Conservation (phyloP, 495 filamentous ascomycete species). For the Tetracladium marchalianum region DNA sequence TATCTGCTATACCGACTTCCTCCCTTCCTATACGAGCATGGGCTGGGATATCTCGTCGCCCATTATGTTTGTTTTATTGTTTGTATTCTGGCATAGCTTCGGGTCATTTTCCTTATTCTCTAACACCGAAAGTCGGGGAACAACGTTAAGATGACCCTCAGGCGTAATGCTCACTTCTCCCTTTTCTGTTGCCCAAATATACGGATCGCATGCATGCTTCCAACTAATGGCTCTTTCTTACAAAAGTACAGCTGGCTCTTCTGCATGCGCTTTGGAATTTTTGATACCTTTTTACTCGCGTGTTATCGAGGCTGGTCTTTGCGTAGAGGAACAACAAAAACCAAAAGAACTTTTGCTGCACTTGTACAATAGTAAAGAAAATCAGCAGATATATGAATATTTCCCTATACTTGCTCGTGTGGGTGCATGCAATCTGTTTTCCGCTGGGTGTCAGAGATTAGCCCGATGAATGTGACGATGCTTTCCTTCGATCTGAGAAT, state of each 20-base stretch:
- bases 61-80: constrained; percentile 15
- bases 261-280: constrained; percentile 6
- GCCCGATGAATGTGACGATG: too few relatives aligned
- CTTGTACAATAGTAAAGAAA: too few relatives aligned
- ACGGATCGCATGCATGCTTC: constrained; percentile 14
- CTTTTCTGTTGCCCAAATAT: not conserved
- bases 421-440: too few relatives aligned
- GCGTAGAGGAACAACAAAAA: too few relatives aligned
- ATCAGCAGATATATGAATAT: too few relatives aligned
- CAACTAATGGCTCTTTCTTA: constrained; percentile 4
- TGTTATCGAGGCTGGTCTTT: too few relatives aligned
- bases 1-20: constrained; percentile 7
- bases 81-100: constrained; percentile 22
- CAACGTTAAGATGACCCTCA: constrained; percentile 3
- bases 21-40: constrained; percentile 10
- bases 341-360: too few relatives aligned
- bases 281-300: constrained; percentile 4
- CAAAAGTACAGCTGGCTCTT: constrained; percentile 8
- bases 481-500: too few relatives aligned
- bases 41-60: constrained; percentile 11
- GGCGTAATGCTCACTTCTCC: constrained; percentile 11
- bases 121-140: constrained; percentile 16
- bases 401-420: too few relatives aligned
- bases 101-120: constrained; percentile 2
- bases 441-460: too few relatives aligned